Evolutionary conservation across 305 asterid genomes (phyloP), one percentile per base, ranked within the genome.

Genomic region (Fraxinus baroniana): DNA sequence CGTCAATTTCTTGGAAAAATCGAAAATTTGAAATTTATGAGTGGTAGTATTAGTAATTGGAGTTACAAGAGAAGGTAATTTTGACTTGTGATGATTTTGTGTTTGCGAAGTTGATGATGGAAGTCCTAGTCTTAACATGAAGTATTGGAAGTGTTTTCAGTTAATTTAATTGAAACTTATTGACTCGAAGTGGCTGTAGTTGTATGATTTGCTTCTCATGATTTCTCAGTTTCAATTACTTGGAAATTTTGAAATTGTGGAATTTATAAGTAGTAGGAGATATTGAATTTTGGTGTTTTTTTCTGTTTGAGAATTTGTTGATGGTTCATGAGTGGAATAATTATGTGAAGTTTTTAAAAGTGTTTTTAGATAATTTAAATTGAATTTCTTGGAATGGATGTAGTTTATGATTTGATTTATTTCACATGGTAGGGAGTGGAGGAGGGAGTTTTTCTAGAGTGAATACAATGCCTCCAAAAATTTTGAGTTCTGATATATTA

Each of bases 401-500:
- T 26, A 68, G 36, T 68, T 68, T 68, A 28, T 26, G 8, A 68
- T 68, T 68, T 68, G 20, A 22, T 28, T 28, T 68, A 68, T 30
- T 13, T 68, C 20, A 4, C 32, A 68, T 87, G 84, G 74, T 86
- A 93, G 98, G 91, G 85, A 84, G 86, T 81, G 82, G 79, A 73
- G 88, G 82, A 57, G 84, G 32, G 84, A 82, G 30, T 76, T 44
- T 91, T 83, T 73, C 91, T 9, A 85, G 94, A 86, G 90, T 81
- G 22, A 86, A 86, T 81, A 88, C 90, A 17, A 22, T 83, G 88
- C 97, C 91, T 2, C 44, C 83, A 60, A 93, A 90, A 64, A 86
- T 87, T 28, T 74, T 87, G 85, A 88, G 78, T 36, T 82, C 91
- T 26, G 91, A 57, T 76, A 87, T 87, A 80, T 12, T 82, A 37